Evolutionary conservation across 2,329 filamentous ascomycete species (phyloP), one percentile per base, ranked within the genome.

Genomic region (Aspergillus arachidicola): DNA sequence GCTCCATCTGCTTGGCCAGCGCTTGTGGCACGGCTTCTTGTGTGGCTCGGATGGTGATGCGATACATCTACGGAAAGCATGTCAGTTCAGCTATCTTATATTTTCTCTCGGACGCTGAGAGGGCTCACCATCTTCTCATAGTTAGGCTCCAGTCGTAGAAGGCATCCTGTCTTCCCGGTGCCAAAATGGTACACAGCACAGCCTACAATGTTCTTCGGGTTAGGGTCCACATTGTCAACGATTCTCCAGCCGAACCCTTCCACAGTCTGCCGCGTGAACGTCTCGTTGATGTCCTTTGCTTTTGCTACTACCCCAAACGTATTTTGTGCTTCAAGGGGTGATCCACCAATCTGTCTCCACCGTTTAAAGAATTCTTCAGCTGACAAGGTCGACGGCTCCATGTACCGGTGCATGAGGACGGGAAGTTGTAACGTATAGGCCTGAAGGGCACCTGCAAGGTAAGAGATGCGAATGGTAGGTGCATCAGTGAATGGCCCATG

Each of bases 351-450:
- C 80, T 99, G 95, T 84, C 97, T 96, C 95, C 95, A 99, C 58
- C 96, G 86, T 84, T 96, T 97, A 86, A 99, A 99, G 80, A 98
- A 99, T 75, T 99, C 95, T 58, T 99, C 95, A 0, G 90, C 88
- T 7, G 87, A 87, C 45, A 99, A 83, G 61, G 95, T 90, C 0
- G 95, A 94, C 0, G 92, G 88, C 66, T 97, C 94, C 93, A 98
- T 97, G 75, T 97, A 99, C 76, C 97, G 97, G 79, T 98, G 94
- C 59, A 94, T 87, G 0, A 92, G 83, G 4, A 99, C 87, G 0
- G 95, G 95, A 5, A 99, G 84, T 77, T 96, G 94, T 46, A 99
- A 82, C 0, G 95, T 99, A 45, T 98, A 83, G 1, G 93, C 94
- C 78, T 99, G 95, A 61, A 99, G 82, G 2, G 95, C 92, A 65